Conservation (phyloP, 2,329 filamentous ascomycete species). For the Colletotrichum graminicola region DNA sequence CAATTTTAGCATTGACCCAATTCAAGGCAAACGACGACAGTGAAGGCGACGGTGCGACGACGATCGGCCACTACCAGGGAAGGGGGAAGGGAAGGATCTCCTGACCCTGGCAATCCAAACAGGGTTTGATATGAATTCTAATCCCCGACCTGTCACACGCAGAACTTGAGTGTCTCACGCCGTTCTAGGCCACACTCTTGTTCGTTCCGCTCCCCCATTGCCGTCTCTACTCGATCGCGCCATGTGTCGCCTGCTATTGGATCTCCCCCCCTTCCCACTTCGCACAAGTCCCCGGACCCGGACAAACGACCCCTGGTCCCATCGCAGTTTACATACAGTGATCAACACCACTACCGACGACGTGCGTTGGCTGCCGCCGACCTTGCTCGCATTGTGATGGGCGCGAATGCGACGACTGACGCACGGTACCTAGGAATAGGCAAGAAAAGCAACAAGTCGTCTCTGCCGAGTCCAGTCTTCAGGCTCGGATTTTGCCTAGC, state of each 20-base stretch:
- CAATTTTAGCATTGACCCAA: neutral
- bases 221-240: conserved; percentile 14
- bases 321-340: neutral
- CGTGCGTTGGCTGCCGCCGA: conserved; percentile 4
- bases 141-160: neutral
- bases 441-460: neutral
- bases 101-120: conserved; percentile 11
- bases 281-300: neutral
- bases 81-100: neutral
- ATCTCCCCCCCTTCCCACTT: neutral
- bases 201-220: conserved; percentile 6
- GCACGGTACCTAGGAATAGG: neutral
- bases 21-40: neutral
- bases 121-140: conserved; percentile 26
- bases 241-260: conserved; percentile 28
- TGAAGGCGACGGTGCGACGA: neutral
- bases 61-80: neutral
- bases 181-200: conserved; percentile 10
- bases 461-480: neutral
- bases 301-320: neutral
- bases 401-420: neutral
- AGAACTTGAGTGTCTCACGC: neutral
- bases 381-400: neutral
- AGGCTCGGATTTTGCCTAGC: neutral
- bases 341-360: neutral